These are phyloP conservation scores for Solanum medicagineum DNA, from an alignment of 257 asterid genomes.

Conservation along the genomic window DNA sequence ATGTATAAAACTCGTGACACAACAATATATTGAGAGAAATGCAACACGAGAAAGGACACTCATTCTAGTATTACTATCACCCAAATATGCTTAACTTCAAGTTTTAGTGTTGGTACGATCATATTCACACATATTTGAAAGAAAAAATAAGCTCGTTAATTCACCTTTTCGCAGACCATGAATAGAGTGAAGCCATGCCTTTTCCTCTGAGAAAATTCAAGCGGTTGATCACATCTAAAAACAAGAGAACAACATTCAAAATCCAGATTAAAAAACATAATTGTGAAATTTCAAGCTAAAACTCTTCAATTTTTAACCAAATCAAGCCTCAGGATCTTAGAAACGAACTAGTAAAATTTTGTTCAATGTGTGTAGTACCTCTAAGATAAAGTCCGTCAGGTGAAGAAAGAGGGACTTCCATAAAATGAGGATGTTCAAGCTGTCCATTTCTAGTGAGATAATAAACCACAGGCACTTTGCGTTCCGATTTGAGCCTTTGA, in stretches of 20 bases:
- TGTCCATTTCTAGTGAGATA: slow-evolving; percentile 68
- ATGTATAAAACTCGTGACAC: neutral
- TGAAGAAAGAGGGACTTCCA: slow-evolving; percentile 76
- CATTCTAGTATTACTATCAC: neutral
- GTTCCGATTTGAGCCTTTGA: slow-evolving; percentile 8
- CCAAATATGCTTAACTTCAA: neutral
- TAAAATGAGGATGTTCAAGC: slow-evolving; percentile 92
- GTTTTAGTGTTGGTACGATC: neutral
- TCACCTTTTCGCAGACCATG: slow-evolving; percentile 84
- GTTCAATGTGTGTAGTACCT: slow-evolving; percentile 23
- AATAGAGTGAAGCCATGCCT: slow-evolving; percentile 68
- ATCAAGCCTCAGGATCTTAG: neutral
- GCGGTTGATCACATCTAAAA: slow-evolving; percentile 58
- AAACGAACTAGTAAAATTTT: neutral
- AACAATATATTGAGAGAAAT: too few relatives aligned
- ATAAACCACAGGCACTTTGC: slow-evolving; percentile 56
- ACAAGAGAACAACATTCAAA: neutral
- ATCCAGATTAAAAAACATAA: neutral
- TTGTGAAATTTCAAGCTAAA: neutral
- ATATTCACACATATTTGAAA: neutral
- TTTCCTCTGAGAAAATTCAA: slow-evolving; percentile 68
- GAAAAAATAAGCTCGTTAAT: neutral
- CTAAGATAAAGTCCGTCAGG: slow-evolving; percentile 50
- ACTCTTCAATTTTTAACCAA: neutral
- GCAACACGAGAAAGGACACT: neutral